Evolutionary conservation across 192 early-diverging fungal species (phyloP), one percentile per base, ranked within the genome.

Genomic region (Cladochytrium replicatum): DNA sequence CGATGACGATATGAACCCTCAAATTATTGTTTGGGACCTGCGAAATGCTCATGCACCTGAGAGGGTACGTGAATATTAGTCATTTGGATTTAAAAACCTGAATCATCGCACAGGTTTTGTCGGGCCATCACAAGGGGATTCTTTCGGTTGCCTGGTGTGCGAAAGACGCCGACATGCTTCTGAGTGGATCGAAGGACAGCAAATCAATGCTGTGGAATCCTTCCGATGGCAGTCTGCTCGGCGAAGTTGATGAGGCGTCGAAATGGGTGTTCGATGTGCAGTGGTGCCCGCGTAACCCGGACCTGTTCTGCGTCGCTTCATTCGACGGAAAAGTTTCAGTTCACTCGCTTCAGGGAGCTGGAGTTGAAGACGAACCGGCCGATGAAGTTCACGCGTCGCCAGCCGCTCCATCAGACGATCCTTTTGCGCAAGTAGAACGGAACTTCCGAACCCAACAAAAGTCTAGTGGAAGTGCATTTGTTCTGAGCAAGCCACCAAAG

Each of bases 261-360:
- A 97, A 95, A 74, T 99, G 95, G 95, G 77, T 83, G 7, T 97
- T 95, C 64, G 91, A 97, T 53, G 90, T 88, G 38, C 85, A 90
- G 55, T 95, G 93, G 91, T 94, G 89, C 62, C 82, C 85, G 48
- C 62, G 81, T 39, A 97, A 99, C 61, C 95, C 95, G 15, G 91
- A 99, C 52, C 64, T 93, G 6, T 69, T 91, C 34, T 81, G 81
- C 24, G 81, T 85, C 24, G 81, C 91, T 5, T 89, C 88, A 3
- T 99, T 91, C 55, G 95, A 99, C 63, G 93, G 93, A n/a, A 80
- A 82, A 61, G 76, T 97, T 49, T 82, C 69, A 27, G 63, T 97
- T n/a, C 82, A 91, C 52, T 84, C 87, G 9, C 63, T 97, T 13
- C 83, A 78, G 65, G 60, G 67, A 23, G 62, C 53, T 8, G 64